A percentile compares a stretch with the other conserved stretches of the same genome.
Evolutionary conservation across 441 rosid species (phyloP).

Genomic region (Flueggea neowawraea): DNA sequence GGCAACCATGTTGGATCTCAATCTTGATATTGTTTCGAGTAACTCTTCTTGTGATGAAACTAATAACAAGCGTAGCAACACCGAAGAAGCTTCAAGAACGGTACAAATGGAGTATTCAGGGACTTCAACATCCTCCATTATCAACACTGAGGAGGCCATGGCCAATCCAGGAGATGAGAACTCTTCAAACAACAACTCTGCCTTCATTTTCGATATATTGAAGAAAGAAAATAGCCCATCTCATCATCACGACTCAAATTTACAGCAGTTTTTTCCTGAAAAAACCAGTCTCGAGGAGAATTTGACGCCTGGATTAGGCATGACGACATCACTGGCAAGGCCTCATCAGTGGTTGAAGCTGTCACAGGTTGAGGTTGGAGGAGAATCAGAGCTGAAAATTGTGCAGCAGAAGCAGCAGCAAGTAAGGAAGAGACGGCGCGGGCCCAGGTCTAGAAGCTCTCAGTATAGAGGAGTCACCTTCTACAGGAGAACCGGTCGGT

Average conservation of each 20-base stretch:
- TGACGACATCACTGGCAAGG: background rate
- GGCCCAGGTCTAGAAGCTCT: constrained; percentile 90
- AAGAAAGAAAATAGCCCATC: constrained; percentile 23
- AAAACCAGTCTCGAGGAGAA: constrained; percentile 19
- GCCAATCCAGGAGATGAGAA: constrained; percentile 36
- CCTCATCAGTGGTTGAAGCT: constrained; percentile 61
- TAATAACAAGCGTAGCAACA: constrained; percentile 11
- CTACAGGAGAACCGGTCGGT: constrained; percentile 90
- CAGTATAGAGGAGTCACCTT: constrained; percentile 94
- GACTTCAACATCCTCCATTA: constrained; percentile 53
- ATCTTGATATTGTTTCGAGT: constrained; percentile 44
- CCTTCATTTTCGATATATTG: constrained; percentile 51
- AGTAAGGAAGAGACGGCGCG: constrained; percentile 79
- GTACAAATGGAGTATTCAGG: constrained; percentile 38
- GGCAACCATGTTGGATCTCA: constrained; percentile 71
- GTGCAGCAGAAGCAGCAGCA: constrained; percentile 44
- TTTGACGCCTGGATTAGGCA: constrained; percentile 20
- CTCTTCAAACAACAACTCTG: constrained; percentile 27
- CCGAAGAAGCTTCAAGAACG: constrained; percentile 13
- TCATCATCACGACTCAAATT: constrained; percentile 14
- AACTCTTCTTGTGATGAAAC: constrained; percentile 25
- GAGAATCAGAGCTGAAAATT: constrained; percentile 25
- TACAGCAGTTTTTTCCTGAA: constrained; percentile 52
- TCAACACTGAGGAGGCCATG: constrained; percentile 32
- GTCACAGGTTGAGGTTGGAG: constrained; percentile 27